Evolutionary conservation across 1,139 yeast genomes (phyloP).

Genomic region (Candida dubliniensis): DNA sequence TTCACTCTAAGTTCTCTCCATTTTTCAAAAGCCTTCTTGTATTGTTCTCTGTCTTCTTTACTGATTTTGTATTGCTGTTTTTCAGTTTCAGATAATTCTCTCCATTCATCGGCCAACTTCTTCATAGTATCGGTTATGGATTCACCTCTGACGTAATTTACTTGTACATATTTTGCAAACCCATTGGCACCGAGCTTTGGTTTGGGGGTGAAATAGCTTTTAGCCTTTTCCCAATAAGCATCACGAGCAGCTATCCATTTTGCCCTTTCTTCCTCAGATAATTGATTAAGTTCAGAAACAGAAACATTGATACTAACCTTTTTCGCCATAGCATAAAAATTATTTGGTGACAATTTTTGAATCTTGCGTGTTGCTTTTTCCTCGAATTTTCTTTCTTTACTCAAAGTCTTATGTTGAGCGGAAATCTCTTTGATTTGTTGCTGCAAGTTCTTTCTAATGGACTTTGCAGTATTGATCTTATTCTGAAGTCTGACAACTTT

Average conservation of each 20-base stretch:
- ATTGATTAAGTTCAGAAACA: slow-evolving; percentile 10
- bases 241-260: slow-evolving; percentile 25
- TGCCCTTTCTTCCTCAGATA: slow-evolving; percentile 28
- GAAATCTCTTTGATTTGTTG: slow-evolving; percentile 3
- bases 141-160: slow-evolving; percentile 27
- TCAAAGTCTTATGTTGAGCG: slow-evolving; percentile 16
- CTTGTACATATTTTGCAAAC: slow-evolving; percentile 33
- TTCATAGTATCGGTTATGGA: slow-evolving; percentile 16
- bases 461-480: neutral
- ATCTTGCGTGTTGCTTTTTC: slow-evolving; percentile 9
- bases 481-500: neutral
- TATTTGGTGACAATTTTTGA: neutral
- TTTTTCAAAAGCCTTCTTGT: slow-evolving; percentile 18
- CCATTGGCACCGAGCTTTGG: slow-evolving; percentile 35
- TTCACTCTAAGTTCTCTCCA: slow-evolving; percentile 33
- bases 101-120: slow-evolving; percentile 33
- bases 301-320: slow-evolving; percentile 12
- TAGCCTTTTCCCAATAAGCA: slow-evolving; percentile 27
- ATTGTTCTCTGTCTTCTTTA: slow-evolving; percentile 18
- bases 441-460: neutral
- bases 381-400: slow-evolving; percentile 17
- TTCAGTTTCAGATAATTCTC: slow-evolving; percentile 26
- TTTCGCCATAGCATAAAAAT: slow-evolving; percentile 18
- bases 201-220: slow-evolving; percentile 34
- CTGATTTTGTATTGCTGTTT: slow-evolving; percentile 29